Evolutionary conservation across 495 filamentous ascomycete genomes (phyloP).

Genomic region (Aspergillus affinis): DNA sequence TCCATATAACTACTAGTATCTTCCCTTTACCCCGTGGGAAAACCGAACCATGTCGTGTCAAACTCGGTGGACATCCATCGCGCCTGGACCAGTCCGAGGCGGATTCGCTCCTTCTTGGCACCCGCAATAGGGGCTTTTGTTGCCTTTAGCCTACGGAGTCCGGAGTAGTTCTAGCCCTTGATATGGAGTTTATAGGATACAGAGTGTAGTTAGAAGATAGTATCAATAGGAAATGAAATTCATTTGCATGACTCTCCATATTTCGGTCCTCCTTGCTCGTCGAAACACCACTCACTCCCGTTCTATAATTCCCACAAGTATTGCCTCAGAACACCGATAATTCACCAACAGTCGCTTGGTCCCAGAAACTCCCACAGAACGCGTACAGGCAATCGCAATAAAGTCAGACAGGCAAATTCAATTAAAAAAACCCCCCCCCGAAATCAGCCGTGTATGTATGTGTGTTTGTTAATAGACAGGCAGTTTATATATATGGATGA

Average conservation of each 20-base stretch:
- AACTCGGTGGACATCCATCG: background rate
- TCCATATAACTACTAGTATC: no score
- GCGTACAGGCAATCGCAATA: slow-evolving; percentile 14
- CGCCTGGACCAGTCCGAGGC: background rate
- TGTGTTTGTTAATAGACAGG: background rate
- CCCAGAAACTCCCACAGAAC: slow-evolving; percentile 6
- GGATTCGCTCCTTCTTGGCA: background rate
- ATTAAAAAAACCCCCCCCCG: slow-evolving; percentile 12
- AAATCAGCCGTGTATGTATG: slow-evolving; percentile 15
- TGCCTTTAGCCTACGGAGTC: no score
- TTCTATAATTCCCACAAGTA: background rate
- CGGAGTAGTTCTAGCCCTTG: no score
- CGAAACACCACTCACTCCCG: no score
- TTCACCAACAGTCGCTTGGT: background rate
- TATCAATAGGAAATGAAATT: background rate
- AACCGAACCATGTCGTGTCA: background rate
- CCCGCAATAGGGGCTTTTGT: no score
- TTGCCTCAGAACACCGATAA: background rate
- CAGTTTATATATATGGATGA: background rate
- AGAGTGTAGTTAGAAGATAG: no score
- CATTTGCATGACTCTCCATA: background rate
- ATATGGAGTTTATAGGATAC: no score
- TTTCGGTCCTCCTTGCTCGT: background rate
- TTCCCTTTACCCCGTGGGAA: background rate
- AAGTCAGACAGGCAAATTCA: slow-evolving; percentile 9